phyloP scores from a whole-genome alignment of 2,329 filamentous ascomycete species.

The Stagonosporopsis rhizophila region DNA sequence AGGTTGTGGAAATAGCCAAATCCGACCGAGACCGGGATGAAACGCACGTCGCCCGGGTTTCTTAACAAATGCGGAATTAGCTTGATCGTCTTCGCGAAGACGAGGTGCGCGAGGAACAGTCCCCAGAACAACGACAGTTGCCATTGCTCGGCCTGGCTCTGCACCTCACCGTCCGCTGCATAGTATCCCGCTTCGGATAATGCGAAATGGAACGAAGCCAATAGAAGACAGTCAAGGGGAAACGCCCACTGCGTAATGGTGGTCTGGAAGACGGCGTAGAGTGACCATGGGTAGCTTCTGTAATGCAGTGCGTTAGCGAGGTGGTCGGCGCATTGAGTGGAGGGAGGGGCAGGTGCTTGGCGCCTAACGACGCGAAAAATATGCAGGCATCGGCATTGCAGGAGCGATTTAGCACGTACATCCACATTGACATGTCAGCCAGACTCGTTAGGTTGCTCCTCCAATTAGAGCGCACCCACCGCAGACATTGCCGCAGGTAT shows the following conservation, averaged over 20 bases:
- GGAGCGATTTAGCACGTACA: conserved; percentile 64
- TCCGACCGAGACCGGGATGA: conserved; percentile 82
- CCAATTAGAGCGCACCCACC: conserved; percentile 98
- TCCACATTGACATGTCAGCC: conserved; percentile 82
- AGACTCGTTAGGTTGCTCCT: conserved; percentile 94
- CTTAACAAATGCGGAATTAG: conserved; percentile 84
- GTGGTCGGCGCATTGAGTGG: conserved; percentile 27
- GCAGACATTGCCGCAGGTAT: conserved; percentile 90
- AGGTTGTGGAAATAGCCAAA: conserved; percentile 94
- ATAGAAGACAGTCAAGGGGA: conserved; percentile 68
- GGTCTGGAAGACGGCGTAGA: conserved; percentile 90
- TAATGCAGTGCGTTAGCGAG: conserved; percentile 37
- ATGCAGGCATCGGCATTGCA: conserved; percentile 31
- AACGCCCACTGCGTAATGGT: conserved; percentile 91
- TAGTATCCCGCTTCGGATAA: conserved; percentile 44
- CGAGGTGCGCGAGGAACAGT: conserved; percentile 54
- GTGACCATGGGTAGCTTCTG: conserved; percentile 91
- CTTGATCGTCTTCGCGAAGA: conserved; percentile 91
- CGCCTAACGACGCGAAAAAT: conserved; percentile 33
- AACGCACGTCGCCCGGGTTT: conserved; percentile 80
- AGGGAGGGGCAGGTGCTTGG: conserved; percentile 42
- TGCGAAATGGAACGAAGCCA: conserved; percentile 41
- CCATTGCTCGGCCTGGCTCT: conserved; percentile 27
- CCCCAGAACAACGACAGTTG: conserved; percentile 40
- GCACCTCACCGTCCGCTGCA: conserved; percentile 25